These are phyloP conservation scores for Fusarium pseudoanthophilum DNA, from an alignment of 2,329 filamentous ascomycete species.

Conservation along the genomic window DNA sequence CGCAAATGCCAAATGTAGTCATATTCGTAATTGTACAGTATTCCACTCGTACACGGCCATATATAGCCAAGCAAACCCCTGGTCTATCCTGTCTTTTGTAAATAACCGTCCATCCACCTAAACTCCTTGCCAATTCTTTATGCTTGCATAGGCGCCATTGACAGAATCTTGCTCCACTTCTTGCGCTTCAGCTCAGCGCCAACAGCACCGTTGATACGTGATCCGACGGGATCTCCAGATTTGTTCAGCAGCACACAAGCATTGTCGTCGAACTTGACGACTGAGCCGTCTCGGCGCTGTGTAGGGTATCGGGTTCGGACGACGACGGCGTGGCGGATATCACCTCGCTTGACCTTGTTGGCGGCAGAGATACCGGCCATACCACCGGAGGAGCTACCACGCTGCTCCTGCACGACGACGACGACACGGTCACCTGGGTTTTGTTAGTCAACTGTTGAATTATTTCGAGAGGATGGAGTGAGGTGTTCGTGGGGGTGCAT, in stretches of 20 bases:
- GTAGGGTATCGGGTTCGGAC: conserved; percentile 91
- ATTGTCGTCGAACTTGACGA: conserved; percentile 96
- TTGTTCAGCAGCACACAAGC: conserved; percentile 98
- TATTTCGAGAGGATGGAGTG: neutral
- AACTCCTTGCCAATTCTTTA: conserved; percentile 44
- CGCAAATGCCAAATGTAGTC: conserved; percentile 48
- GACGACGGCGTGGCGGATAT: conserved; percentile 95
- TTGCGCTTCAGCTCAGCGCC: conserved; percentile 88
- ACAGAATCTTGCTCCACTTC: conserved; percentile 99
- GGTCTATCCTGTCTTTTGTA: conserved; percentile 32
- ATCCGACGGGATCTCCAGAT: conserved; percentile 93
- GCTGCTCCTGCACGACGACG: conserved; percentile 96
- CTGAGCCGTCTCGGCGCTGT: conserved; percentile 86
- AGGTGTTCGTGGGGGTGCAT: neutral
- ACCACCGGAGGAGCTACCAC: conserved; percentile 77
- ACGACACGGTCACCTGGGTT: conserved; percentile 90
- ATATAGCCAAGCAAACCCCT: neutral
- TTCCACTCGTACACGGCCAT: conserved; percentile 42
- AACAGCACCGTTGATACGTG: conserved; percentile 90
- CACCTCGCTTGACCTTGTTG: conserved; percentile 94
- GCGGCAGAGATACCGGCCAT: conserved; percentile 78
- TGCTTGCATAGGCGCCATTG: conserved; percentile 81
- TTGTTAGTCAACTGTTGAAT: neutral
- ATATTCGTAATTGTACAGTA: conserved; percentile 49
- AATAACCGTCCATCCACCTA: conserved; percentile 8